Evolutionary conservation across 2,329 filamentous ascomycete species (phyloP).

Genomic region (Thelonectria discophora): DNA sequence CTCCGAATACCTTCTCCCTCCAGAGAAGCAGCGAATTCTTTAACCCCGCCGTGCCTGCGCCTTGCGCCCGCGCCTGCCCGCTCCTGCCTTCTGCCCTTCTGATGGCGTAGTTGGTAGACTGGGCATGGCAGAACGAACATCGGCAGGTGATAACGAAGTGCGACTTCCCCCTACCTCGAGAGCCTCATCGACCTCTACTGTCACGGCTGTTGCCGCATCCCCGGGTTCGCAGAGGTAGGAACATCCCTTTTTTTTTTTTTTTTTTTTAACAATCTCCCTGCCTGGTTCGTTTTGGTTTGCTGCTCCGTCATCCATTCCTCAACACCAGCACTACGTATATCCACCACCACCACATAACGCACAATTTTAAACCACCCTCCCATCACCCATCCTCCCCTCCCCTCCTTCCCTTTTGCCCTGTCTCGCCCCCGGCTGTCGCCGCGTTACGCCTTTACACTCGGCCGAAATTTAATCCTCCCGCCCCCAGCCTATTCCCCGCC

Average conservation of each 20-base stretch:
- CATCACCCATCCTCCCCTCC: conserved; percentile 15
- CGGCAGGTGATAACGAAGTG: conserved; percentile 64
- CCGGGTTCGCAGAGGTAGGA: conserved; percentile 42
- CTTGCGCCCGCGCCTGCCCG: conserved; percentile 34
- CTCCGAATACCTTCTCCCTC: conserved; percentile 28
- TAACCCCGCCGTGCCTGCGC: conserved; percentile 38
- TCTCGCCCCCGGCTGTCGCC: conserved; percentile 8
- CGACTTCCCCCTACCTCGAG: conserved; percentile 57
- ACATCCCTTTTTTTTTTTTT: conserved; percentile 35
- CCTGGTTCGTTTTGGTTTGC: conserved; percentile 22
- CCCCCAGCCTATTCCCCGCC: conserved; percentile 20
- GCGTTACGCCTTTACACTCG: conserved; percentile 12
- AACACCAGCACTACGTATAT: neutral
- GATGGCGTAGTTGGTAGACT: conserved; percentile 66
- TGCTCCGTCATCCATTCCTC: conserved; percentile 18
- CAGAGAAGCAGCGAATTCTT: conserved; percentile 30
- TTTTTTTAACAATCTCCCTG: too few relatives aligned
- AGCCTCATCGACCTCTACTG: conserved; percentile 39
- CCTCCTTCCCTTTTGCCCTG: conserved; percentile 8
- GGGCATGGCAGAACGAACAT: conserved; percentile 71
- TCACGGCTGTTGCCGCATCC: conserved; percentile 29
- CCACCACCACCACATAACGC: conserved; percentile 14
- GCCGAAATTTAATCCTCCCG: conserved; percentile 4
- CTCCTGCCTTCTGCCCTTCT: conserved; percentile 55
- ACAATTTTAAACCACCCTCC: conserved; percentile 1